Evolutionary conservation across 179 eudicot genomes (phyloP), one percentile per base, ranked within the genome.

Genomic region (Beta macrorhiza): DNA sequence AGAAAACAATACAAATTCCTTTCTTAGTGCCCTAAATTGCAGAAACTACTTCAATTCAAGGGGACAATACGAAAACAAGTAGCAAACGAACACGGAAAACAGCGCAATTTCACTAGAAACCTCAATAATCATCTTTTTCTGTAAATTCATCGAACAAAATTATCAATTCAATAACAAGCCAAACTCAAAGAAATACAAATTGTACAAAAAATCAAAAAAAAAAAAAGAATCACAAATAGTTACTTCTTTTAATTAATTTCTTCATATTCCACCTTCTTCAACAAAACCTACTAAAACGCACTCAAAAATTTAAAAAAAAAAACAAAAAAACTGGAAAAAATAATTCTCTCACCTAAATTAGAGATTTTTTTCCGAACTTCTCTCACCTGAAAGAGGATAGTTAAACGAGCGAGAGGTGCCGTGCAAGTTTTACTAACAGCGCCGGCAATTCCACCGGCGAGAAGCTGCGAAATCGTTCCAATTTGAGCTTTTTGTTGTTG

Each of bases 381-480:
- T 25, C 42, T 5, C 4, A 88, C 92, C 93, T 92, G 93, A 85
- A 92, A 92, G 52, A 92, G 92, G 56, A 92, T 92, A 45, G 93
- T 92, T 49, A 92, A 91, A 32, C 96, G 89, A 65, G 96, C 92
- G 25, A 92, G 92, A 3, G 96, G 96, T 6, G 96, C 96, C 49
- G 95, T 91, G 59, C 95, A 91, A 37, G 95, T 90, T 85, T 91
- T 91, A 84, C 95, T 88, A 51, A 92, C 90, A 64, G 96, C 96
- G 37, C 96, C 96, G 71, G 96, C 96, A 16, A 92, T 82, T 4
- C 96, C 96, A 0, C 96, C 96, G 79, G 96, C 91, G 57, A 92
- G 87, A 70, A 92, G 91, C 83, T 90, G 92, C 13, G 93, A 83
- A n/a, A 84, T 87, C 7, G 91, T 86, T 1, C 92, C 92, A 82